Evolutionary conservation across 1,139 yeast species (phyloP), one percentile per base, ranked within the genome.

Genomic region (Yamadazyma mexicana): DNA sequence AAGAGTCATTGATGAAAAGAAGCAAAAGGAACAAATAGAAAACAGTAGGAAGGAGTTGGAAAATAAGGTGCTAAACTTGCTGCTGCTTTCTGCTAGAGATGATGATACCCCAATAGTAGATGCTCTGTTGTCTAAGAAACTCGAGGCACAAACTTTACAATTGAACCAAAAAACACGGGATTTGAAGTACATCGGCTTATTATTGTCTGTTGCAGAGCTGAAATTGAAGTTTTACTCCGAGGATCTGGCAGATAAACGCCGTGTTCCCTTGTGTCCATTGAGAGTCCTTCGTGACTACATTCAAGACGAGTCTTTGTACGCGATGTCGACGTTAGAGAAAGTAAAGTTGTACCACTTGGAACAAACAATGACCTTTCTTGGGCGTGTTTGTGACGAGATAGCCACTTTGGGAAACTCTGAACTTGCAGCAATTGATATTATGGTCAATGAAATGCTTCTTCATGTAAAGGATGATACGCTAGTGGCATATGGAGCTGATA

Each of bases 101-200:
- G 9, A 15, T 31, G 23, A 18, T 3, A 6, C 34, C 9, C 7
- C 23, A 12, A 12, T 16, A 16, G 7, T 9, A 4, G 12, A 16
- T 24, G 5, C 31, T 6, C 29, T 12, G 25, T 27, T 38, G 9
- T 17, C 33, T 3, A 45, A 37, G 24, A 28, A 38, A 15, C 38
- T 44, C 4, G 30, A 36, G 4, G 38, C 37, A 12, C 40, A 40
- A 18, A 39, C 34, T 23, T 8, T 40, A 2, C 39, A 42, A 35
- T 35, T 40, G 2, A 38, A 24, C n/a, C 33, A 43, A 5, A 39
- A 37, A 20, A 31, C 18, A 4, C 37, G 43, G 25, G 43, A 43
- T 22, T 30, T 14, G 8, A 24, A 38, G 5, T 36, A 38, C 25
- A 7, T n/a, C 9, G 15, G 24, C 5, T 34, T 43, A n/a, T 20